These are phyloP conservation scores for Didymosphaeria variabile DNA, from an alignment of 2,329 filamentous ascomycete genomes.

Conservation along the genomic window DNA sequence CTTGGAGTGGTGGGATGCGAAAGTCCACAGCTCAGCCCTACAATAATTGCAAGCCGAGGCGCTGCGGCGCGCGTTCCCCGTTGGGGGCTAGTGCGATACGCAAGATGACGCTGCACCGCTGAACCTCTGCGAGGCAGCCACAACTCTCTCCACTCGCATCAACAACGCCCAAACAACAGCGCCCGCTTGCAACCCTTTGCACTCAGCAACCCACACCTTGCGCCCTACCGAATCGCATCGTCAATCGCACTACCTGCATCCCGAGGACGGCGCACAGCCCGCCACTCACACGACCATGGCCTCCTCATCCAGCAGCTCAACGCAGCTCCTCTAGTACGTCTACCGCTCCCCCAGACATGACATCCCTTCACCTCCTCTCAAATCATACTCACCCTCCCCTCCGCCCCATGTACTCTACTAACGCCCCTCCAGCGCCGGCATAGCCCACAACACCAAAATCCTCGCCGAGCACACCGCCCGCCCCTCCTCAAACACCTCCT, in stretches of 20 bases:
- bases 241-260: not conserved
- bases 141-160: not conserved
- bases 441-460: slow-evolving; percentile 92
- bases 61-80: not conserved
- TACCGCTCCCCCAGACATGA: not conserved
- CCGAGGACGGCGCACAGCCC: not conserved
- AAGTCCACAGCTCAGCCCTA: slow-evolving; percentile 16
- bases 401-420: slow-evolving; percentile 14
- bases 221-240: not conserved
- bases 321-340: slow-evolving; percentile 52
- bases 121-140: slow-evolving; percentile 7
- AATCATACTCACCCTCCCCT: not conserved
- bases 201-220: not conserved
- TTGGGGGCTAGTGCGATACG: not conserved
- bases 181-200: not conserved
- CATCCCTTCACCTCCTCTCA: slow-evolving; percentile 1
- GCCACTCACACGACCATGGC: slow-evolving; percentile 38
- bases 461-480: slow-evolving; percentile 91
- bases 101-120: slow-evolving; percentile 14
- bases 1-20: not conserved
- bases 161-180: not conserved
- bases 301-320: slow-evolving; percentile 47
- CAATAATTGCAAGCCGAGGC: slow-evolving; percentile 9
- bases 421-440: slow-evolving; percentile 74
- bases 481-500: slow-evolving; percentile 81